Percentiles rank a stretch among this genome's conserved stretches.
These are phyloP conservation scores for Rhizopogon salebrosus DNA, from an alignment of 768 basidiomycete genomes.

Conservation along the genomic window DNA sequence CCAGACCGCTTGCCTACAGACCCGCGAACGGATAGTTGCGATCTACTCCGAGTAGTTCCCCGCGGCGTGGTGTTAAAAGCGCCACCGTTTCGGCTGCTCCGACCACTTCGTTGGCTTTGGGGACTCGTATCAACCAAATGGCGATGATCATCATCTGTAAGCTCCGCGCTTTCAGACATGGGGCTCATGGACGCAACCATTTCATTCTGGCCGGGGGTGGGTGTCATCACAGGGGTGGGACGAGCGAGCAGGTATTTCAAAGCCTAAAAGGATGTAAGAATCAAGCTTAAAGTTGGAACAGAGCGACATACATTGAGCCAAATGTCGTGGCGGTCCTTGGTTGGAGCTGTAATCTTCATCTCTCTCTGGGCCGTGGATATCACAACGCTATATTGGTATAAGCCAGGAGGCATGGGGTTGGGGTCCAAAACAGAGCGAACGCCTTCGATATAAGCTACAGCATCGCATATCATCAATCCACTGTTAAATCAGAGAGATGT, in stretches of 20 bases:
- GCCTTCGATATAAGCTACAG: slow-evolving; percentile 84
- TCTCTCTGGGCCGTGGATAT: slow-evolving; percentile 91
- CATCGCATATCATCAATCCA: slow-evolving; percentile 3
- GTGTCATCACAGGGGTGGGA: slow-evolving; percentile 35
- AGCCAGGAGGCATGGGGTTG: slow-evolving; percentile 92
- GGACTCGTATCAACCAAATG: slow-evolving; percentile 52
- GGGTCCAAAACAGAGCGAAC: slow-evolving; percentile 91
- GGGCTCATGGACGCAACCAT: slow-evolving; percentile 43
- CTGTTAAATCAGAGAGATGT: slow-evolving; percentile 5
- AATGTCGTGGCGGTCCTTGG: slow-evolving; percentile 93
- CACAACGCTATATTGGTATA: slow-evolving; percentile 89
- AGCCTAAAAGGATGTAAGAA: slow-evolving; percentile 48
- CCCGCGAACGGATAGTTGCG: slow-evolving; percentile 66
- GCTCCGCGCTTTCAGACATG: slow-evolving; percentile 35
- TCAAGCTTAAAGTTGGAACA: slow-evolving; percentile 3
- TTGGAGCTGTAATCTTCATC: slow-evolving; percentile 98
- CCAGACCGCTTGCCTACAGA: slow-evolving; percentile 83
- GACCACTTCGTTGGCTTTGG: slow-evolving; percentile 66
- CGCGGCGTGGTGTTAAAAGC: slow-evolving; percentile 74
- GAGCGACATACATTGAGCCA: slow-evolving; percentile 76
- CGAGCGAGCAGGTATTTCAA: slow-evolving; percentile 85
- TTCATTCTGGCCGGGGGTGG: slow-evolving; percentile 25
- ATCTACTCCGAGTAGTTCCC: slow-evolving; percentile 65
- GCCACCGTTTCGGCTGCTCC: slow-evolving; percentile 54
- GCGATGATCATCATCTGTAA: slow-evolving; percentile 49